Conservation (phyloP, 225 moss, liverwort and hornwort species). For the Straminergon stramineum region DNA sequence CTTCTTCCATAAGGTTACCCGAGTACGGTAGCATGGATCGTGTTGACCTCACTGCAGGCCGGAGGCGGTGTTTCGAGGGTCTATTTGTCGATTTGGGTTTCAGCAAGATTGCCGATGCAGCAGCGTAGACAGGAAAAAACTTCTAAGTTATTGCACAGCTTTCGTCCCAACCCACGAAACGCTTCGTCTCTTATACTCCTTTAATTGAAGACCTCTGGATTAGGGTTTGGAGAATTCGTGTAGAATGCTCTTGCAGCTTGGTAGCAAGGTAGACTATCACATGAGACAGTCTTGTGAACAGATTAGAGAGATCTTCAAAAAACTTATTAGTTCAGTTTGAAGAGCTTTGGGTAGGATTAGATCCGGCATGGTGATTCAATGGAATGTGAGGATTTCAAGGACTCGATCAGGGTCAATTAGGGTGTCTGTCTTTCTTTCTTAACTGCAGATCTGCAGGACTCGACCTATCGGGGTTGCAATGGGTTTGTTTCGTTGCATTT, state of each 20-base stretch:
- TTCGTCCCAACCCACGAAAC: background rate
- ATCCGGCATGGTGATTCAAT: background rate
- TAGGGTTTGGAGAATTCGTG: background rate
- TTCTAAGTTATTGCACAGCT: no score
- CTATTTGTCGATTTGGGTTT: background rate
- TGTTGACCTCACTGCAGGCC: background rate
- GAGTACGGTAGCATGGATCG: background rate
- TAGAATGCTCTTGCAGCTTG: background rate
- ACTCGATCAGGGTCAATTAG: background rate
- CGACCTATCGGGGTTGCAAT: background rate
- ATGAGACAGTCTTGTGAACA: background rate
- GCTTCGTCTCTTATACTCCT: no score
- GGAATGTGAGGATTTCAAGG: background rate
- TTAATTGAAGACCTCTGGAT: background rate
- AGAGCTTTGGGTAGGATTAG: background rate
- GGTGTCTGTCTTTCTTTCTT: background rate
- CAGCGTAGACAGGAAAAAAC: background rate
- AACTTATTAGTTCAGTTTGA: background rate
- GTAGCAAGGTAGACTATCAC: background rate
- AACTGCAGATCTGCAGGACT: background rate
- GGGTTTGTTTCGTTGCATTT: background rate
- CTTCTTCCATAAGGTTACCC: background rate
- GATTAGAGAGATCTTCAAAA: background rate
- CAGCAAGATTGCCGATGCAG: background rate
- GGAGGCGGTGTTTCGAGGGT: background rate